Evolutionary conservation across 495 filamentous ascomycete genomes (phyloP).

Genomic region (Neurospora sp.): DNA sequence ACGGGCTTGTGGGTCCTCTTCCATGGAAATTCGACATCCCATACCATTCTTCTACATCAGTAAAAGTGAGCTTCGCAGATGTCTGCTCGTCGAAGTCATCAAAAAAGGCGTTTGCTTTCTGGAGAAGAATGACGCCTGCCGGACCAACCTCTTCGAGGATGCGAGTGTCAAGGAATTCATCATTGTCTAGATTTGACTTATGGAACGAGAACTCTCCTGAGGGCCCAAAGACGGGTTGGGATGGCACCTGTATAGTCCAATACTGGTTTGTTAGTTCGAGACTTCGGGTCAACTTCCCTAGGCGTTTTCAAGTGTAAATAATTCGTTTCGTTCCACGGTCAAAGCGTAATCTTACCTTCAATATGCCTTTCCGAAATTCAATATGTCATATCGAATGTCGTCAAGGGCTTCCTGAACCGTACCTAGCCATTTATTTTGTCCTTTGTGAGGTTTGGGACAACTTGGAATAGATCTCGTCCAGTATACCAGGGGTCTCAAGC

Average conservation of each 20-base stretch:
- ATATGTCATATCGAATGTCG: background rate
- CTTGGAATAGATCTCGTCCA: background rate
- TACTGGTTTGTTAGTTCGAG: background rate
- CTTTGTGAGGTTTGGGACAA: background rate
- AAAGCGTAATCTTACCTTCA: background rate
- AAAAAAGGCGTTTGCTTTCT: background rate
- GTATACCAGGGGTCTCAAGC: background rate
- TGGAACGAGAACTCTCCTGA: fast-evolving
- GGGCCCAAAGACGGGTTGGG: background rate
- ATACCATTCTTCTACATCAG: background rate
- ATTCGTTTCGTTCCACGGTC: background rate
- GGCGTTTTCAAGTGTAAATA: background rate
- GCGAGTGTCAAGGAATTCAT: background rate
- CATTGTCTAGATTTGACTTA: background rate
- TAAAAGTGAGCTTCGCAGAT: background rate
- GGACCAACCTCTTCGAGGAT: background rate
- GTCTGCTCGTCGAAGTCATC: background rate
- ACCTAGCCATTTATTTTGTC: background rate
- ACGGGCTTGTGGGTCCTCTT: background rate
- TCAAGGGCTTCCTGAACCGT: background rate
- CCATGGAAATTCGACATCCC: background rate
- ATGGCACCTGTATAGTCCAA: background rate
- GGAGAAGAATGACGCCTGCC: background rate
- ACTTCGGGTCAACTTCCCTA: background rate
- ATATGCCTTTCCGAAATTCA: background rate